These are phyloP conservation scores for Nemania serpens DNA, from an alignment of 2,329 filamentous ascomycete genomes.

Conservation along the genomic window DNA sequence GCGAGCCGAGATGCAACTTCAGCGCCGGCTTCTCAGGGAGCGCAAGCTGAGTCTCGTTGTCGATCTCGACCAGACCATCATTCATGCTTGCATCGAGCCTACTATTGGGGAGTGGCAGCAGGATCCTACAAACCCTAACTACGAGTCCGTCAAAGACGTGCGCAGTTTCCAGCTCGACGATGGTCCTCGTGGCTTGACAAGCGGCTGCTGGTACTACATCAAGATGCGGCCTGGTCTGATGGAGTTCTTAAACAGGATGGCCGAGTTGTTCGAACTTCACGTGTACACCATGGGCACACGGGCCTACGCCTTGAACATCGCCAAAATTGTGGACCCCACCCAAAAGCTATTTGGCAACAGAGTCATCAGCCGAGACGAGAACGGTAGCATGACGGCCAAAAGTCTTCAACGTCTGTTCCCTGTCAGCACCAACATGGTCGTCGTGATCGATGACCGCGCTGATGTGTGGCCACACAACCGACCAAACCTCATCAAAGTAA, in stretches of 20 bases:
- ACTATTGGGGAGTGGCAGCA: slow-evolving; percentile 95
- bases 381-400: slow-evolving; percentile 89
- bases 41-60: slow-evolving; percentile 92
- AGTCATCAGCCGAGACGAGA: slow-evolving; percentile 96
- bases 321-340: slow-evolving; percentile 89
- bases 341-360: slow-evolving; percentile 89
- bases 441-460: slow-evolving; percentile 95
- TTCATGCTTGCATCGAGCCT: slow-evolving; percentile 95
- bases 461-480: slow-evolving; percentile 95
- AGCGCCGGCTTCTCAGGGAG: slow-evolving; percentile 77
- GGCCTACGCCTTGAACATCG: slow-evolving; percentile 92
- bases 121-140: slow-evolving; percentile 86
- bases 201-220: slow-evolving; percentile 95
- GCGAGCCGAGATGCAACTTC: slow-evolving; percentile 82
- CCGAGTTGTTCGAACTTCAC: slow-evolving; percentile 80
- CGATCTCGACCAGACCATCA: slow-evolving; percentile 97
- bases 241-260: slow-evolving; percentile 69
- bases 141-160: slow-evolving; percentile 88
- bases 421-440: slow-evolving; percentile 97
- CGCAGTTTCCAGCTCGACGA: slow-evolving; percentile 90
- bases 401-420: slow-evolving; percentile 90
- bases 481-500: slow-evolving; percentile 91
- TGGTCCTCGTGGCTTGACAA: slow-evolving; percentile 68
- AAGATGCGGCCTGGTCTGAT: slow-evolving; percentile 89
- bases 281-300: slow-evolving; percentile 99